Evolutionary conservation across 306 rosid species (phyloP).

Genomic region (Heteromeles arbutifolia): DNA sequence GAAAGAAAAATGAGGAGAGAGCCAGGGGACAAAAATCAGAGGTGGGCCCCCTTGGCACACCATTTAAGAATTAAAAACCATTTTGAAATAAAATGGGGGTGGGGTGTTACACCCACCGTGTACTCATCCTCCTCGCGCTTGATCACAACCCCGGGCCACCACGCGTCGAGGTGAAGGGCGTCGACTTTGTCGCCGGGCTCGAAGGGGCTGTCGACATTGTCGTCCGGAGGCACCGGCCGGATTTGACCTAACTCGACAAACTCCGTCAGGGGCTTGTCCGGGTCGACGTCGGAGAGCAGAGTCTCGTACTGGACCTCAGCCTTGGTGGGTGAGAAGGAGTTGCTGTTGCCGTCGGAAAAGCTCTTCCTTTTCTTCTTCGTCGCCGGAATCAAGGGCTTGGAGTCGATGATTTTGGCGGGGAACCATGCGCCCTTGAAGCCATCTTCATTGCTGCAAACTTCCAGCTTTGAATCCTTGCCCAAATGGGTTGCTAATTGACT

Average conservation of each 20-base stretch:
- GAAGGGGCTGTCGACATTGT: background rate
- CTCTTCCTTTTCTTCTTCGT: background rate
- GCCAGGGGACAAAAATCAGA: no score
- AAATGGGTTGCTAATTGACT: background rate
- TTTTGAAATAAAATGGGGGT: no score
- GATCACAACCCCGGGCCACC: slow-evolving; percentile 19
- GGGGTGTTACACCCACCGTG: no score
- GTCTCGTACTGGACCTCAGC: slow-evolving; percentile 1
- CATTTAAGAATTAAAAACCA: no score
- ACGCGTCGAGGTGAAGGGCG: background rate
- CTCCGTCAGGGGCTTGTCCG: background rate
- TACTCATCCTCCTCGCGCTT: background rate
- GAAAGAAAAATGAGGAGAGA: no score
- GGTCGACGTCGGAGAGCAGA: background rate
- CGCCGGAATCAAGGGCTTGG: background rate
- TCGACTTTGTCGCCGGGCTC: slow-evolving; percentile 9
- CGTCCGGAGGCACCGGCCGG: slow-evolving; percentile 6
- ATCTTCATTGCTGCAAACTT: background rate
- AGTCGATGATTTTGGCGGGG: background rate
- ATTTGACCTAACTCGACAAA: background rate
- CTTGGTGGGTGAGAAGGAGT: background rate
- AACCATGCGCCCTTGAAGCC: background rate
- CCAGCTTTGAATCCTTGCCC: background rate
- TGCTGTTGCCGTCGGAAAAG: background rate
- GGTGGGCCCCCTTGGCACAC: no score